These are phyloP conservation scores for Digitaria exilis DNA, from an alignment of 202 grass and related monocot species.

Conservation along the genomic window DNA sequence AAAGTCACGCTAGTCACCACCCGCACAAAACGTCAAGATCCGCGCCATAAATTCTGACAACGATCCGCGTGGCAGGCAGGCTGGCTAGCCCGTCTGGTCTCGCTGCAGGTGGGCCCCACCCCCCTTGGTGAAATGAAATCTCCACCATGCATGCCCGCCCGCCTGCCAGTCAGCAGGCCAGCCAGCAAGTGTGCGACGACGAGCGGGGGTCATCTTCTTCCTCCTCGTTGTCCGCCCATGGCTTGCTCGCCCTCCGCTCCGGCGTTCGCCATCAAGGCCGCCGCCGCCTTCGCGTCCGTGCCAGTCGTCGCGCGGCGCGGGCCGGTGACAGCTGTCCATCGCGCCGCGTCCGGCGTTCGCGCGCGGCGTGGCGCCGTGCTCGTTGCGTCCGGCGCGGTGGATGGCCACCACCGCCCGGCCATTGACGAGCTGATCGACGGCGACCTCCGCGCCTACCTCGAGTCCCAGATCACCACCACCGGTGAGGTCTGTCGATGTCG, in stretches of 20 bases:
- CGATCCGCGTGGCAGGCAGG: too few relatives aligned
- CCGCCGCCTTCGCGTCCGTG: neutral
- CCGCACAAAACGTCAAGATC: too few relatives aligned
- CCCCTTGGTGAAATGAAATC: neutral
- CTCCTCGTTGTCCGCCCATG: slow-evolving; percentile 25
- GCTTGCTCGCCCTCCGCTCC: neutral
- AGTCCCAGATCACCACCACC: slow-evolving; percentile 63
- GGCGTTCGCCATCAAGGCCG: neutral
- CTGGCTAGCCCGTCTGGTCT: too few relatives aligned
- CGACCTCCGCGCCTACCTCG: slow-evolving; percentile 73
- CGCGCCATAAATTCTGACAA: too few relatives aligned
- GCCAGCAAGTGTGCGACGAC: neutral
- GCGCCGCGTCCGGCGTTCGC: too few relatives aligned
- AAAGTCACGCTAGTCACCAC: too few relatives aligned
- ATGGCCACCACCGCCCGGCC: slow-evolving; percentile 54
- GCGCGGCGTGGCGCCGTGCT: neutral
- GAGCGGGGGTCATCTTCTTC: neutral
- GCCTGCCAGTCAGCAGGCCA: neutral
- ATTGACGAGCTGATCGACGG: slow-evolving; percentile 67
- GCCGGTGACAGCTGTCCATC: neutral
- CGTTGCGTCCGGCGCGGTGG: slow-evolving; percentile 27
- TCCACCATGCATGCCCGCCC: neutral
- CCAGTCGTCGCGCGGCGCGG: neutral
- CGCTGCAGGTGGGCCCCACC: slow-evolving; percentile 9
- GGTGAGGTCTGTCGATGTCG: slow-evolving; percentile 43